These are phyloP conservation scores for Didymosphaeria variabile DNA, from an alignment of 2,329 filamentous ascomycete species.

Conservation along the genomic window DNA sequence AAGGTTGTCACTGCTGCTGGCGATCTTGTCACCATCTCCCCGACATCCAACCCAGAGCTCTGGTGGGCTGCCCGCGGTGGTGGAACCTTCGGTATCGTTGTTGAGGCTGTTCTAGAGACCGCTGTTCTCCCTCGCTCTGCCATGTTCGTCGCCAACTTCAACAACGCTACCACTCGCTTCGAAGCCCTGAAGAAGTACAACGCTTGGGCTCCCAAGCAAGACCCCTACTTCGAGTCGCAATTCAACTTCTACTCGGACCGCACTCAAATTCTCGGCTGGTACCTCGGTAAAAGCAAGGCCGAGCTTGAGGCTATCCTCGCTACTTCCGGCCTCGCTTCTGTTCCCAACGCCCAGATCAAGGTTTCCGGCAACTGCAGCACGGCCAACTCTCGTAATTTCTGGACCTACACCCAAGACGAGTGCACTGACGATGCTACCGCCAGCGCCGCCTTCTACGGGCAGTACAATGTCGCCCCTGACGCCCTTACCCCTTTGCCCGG, in stretches of 20 bases:
- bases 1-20: slow-evolving; percentile 12
- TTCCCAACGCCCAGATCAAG: slow-evolving; percentile 1
- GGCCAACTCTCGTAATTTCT: slow-evolving; percentile 2
- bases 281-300: not conserved
- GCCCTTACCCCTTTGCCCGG: not conserved
- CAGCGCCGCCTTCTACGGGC: not conserved
- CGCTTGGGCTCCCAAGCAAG: slow-evolving; percentile 5
- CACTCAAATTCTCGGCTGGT: slow-evolving; percentile 1
- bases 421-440: not conserved
- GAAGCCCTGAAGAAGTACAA: slow-evolving; percentile 2
- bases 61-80: slow-evolving; percentile 49
- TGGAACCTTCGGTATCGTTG: slow-evolving; percentile 36
- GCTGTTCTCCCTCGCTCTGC: slow-evolving; percentile 1
- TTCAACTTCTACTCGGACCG: slow-evolving; percentile 8
- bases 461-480: slow-evolving; percentile 1
- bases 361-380: slow-evolving; percentile 3
- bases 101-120: slow-evolving; percentile 1
- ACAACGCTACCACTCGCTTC: not conserved
- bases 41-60: slow-evolving; percentile 21
- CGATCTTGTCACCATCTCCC: not conserved
- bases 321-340: not conserved
- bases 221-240: not conserved
- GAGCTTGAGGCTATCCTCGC: slow-evolving; percentile 2
- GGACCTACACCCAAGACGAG: slow-evolving; percentile 6
- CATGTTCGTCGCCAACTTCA: slow-evolving; percentile 5